Evolutionary conservation across 2,329 filamentous ascomycete genomes (phyloP), one percentile per base, ranked within the genome.

Genomic region (Penicillium janthinellum): DNA sequence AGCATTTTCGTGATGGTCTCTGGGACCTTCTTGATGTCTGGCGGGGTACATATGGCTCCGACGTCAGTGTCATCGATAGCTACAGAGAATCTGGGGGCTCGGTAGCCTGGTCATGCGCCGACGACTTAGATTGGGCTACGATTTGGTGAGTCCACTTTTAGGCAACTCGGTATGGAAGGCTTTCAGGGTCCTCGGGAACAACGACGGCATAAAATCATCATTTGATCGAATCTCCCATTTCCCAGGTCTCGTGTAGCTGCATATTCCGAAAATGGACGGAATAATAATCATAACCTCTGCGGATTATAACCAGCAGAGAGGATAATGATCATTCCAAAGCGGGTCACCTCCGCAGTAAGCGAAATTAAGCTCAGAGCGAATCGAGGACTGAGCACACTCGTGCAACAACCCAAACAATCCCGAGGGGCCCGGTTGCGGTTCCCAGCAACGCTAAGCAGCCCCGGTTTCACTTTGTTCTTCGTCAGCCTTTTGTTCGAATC

Each of bases 21-120:
- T 0, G 78, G 78, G 5, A 71, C 63, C 0, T 82, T 81, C 59
- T 61, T 81, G 17, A 81, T 76, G 70, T 61, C 17, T 82, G 47
- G 77, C 70, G 20, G 4, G 80, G 79, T 0, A 81, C 78, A 0
- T 82, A 81, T 48, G 79, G 77, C 0, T 78, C 78, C 0, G 66
- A 82, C 2, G 71, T 79, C 7, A 72, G 66, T 1, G 78, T 80
- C 47, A 74, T 78, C 5, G 68, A 76, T 4, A 70, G 69, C 1
- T 79, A 81, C 53, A 67, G 68, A 20, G 60, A 60, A 4, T 69
- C 68, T 2, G 76, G 75, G 1, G 77, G 76, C 0, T 75, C 76
- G 0, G 63, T 67, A 5, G 77, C 77, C 0, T 81, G 76, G 73
- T 77, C 77, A 3, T 81, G 78, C 49, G 75, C 76, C 0, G 78